phyloP scores from a whole-genome alignment of 805 yeast genomes.

The Saccharomyces jurei region DNA sequence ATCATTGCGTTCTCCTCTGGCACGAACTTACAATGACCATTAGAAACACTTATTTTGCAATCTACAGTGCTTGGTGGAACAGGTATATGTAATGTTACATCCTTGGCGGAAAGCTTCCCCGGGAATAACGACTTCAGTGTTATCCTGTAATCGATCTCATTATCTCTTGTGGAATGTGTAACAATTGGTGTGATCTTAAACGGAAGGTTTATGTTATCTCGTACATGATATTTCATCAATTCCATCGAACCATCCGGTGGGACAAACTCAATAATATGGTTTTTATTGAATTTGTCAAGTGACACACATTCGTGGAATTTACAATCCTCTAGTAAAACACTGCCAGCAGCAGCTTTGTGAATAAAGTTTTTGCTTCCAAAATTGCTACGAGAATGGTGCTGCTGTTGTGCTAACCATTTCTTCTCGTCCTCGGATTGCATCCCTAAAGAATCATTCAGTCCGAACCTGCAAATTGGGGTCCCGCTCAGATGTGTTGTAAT shows the following conservation, averaged over 20 bases:
- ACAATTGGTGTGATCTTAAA: slow-evolving; percentile 56
- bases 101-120: slow-evolving; percentile 49
- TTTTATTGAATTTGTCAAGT: slow-evolving; percentile 56
- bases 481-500: slow-evolving; percentile 72
- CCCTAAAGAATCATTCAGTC: slow-evolving; percentile 50
- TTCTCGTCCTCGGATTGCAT: slow-evolving; percentile 5
- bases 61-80: slow-evolving; percentile 55
- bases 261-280: slow-evolving; percentile 57
- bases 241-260: slow-evolving; percentile 90
- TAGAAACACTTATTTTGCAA: slow-evolving; percentile 37
- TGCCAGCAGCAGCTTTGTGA: slow-evolving; percentile 39
- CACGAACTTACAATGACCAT: slow-evolving; percentile 62
- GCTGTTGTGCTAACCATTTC: slow-evolving; percentile 7
- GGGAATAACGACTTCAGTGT: slow-evolving; percentile 56
- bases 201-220: slow-evolving; percentile 58
- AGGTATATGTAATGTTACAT: slow-evolving; percentile 58
- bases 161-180: slow-evolving; percentile 35
- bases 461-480: slow-evolving; percentile 76
- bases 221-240: slow-evolving; percentile 63
- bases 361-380: slow-evolving; percentile 21
- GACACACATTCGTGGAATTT: slow-evolving; percentile 85
- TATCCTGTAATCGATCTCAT: slow-evolving; percentile 48
- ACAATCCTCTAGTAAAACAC: slow-evolving; percentile 61
- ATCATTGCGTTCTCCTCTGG: slow-evolving; percentile 55
- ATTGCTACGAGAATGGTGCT: slow-evolving; percentile 11